Conservation (phyloP, 345 rosid species). For the Eucalyptus sp. region DNA sequence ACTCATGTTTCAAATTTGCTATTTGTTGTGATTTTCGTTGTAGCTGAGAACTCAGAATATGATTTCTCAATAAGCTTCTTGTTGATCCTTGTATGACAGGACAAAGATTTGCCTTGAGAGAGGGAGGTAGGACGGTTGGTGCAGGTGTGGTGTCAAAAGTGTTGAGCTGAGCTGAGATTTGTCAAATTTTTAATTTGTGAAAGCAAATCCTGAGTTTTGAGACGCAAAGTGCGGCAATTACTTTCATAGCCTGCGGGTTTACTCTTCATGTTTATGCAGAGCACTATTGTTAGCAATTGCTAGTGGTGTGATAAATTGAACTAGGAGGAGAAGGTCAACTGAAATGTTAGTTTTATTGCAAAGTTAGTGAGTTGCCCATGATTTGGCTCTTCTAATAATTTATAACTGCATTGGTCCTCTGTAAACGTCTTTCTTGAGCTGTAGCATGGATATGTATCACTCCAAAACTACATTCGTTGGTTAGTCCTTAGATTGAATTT, state of each 20-base stretch:
- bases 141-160: conserved; percentile 93
- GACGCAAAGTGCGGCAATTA: background rate
- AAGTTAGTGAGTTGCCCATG: background rate
- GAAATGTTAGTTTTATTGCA: background rate
- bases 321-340: background rate
- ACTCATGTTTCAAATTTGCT: background rate
- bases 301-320: background rate
- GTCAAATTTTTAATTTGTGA: background rate
- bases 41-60: background rate
- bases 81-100: conserved; percentile 24
- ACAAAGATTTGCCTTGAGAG: conserved; percentile 92
- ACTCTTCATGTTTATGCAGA: background rate
- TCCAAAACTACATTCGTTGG: background rate
- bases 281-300: background rate
- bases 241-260: background rate
- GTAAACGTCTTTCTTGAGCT: background rate
- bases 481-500: background rate
- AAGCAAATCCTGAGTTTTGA: background rate
- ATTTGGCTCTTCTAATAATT: background rate
- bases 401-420: background rate
- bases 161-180: conserved; percentile 4
- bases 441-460: background rate
- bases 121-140: conserved; percentile 81
- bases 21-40: background rate
- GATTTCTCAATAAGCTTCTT: background rate